Evolutionary conservation across 2,329 filamentous ascomycete species (phyloP).

Genomic region (Juglanconis oblonga): DNA sequence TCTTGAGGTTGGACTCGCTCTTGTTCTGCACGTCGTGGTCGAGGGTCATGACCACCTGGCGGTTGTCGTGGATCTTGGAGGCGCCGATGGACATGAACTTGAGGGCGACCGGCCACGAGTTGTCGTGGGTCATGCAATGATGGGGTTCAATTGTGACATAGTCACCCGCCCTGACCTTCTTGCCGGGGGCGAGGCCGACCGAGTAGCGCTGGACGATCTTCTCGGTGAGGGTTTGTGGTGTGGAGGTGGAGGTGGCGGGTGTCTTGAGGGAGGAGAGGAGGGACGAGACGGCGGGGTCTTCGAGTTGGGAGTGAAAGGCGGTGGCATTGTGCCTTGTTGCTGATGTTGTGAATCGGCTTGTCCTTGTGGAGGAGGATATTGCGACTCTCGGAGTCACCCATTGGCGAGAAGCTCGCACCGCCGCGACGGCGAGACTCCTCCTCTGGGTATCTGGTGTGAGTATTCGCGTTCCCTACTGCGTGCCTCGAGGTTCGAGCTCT

Average conservation of each 20-base stretch:
- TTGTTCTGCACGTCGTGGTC: conserved; percentile 91
- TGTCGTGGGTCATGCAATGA: conserved; percentile 79
- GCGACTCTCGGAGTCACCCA: conserved; percentile 12
- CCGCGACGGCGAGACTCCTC: conserved; percentile 27
- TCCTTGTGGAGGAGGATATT: neutral
- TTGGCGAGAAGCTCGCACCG: conserved; percentile 23
- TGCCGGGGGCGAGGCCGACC: conserved; percentile 70
- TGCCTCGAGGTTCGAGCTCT: neutral
- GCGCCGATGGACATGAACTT: conserved; percentile 86
- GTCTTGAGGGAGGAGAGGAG: conserved; percentile 51
- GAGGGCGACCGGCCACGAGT: conserved; percentile 43
- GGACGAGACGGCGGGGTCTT: conserved; percentile 48
- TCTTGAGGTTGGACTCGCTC: conserved; percentile 72
- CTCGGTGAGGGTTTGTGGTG: conserved; percentile 82
- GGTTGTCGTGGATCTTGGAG: conserved; percentile 65
- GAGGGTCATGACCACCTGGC: conserved; percentile 77
- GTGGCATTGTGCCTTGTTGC: conserved; percentile 36
- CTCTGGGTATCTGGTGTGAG: conserved; percentile 19
- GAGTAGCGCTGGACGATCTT: conserved; percentile 85
- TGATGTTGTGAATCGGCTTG: conserved; percentile 18
- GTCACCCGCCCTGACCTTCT: conserved; percentile 75
- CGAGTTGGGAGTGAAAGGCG: conserved; percentile 63
- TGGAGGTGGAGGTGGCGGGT: neutral
- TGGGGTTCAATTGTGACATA: conserved; percentile 75
- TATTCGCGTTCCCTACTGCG: neutral